Evolutionary conservation across 805 yeast species (phyloP), one percentile per base, ranked within the genome.

Genomic region (Alloascoidea hylecoeti): DNA sequence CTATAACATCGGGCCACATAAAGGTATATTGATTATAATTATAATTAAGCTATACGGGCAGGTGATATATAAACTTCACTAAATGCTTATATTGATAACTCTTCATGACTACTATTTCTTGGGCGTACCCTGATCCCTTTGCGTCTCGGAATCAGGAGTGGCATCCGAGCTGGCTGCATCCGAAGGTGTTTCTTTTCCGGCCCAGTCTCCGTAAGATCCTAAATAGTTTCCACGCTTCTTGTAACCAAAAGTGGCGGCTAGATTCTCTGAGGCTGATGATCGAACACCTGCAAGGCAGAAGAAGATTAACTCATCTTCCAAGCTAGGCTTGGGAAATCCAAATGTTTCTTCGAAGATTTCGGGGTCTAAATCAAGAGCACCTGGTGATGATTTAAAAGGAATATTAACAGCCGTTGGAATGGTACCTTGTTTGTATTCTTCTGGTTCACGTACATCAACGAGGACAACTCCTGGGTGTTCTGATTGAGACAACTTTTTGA

Each of bases 281-380:
- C 98, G 76, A 35, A 86, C 81, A 40, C 98, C 98, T 5, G 82
- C 95, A 36, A 81, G 72, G 60, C 98, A 89, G 61, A 88, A 88
- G 60, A 89, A 88, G 33, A 89, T 71, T 52, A 89, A 64, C 46
- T 83, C 82, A 52, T 80, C 72, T 37, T 75, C 76, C 36, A 63
- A 57, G 4, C 60, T 48, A 2, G 98, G 98, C 62, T 89, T 89
- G 12, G 65, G 66, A 50, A 86, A 77, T 12, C 94, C 89, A 61
- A 88, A 85, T 35, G 72, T 65, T 28, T 80, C 82, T 49, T 74
- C 69, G 51, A 92, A 89, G 46, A 83, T 95, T 39, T 82, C 94
- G 4, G 70, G 68, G 1, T 77, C 58, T 37, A 89, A 69, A 36
- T 83, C 85, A 42, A 89, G 66, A 0, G 97, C 97, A 15, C 95